Evolutionary conservation across 306 rosid species (phyloP).

Genomic region (cucumber (Cucumis sativus)): DNA sequence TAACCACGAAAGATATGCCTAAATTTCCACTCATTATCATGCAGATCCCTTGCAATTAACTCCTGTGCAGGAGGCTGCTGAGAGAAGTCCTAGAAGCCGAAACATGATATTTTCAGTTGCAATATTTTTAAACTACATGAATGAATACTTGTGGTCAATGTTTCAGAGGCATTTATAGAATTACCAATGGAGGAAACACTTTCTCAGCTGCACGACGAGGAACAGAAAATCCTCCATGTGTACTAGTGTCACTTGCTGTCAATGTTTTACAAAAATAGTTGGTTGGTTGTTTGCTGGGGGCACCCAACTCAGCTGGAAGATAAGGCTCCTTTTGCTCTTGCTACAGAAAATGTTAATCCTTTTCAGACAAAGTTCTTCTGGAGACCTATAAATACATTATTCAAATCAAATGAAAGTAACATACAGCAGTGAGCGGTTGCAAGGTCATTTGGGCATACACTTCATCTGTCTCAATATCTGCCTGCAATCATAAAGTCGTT

Average conservation of each 20-base stretch:
- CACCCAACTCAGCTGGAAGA: slow-evolving; percentile 80
- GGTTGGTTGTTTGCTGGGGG: slow-evolving; percentile 86
- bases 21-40: slow-evolving; percentile 96
- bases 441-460: slow-evolving; percentile 95
- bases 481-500: slow-evolving; percentile 38
- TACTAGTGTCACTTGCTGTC: slow-evolving; percentile 98
- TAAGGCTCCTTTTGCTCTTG: slow-evolving; percentile 94
- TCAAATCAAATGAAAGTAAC: not conserved
- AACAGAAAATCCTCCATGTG: slow-evolving; percentile 97
- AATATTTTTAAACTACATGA: not conserved
- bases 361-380: slow-evolving; percentile 6
- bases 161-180: not conserved
- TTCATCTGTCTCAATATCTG: slow-evolving; percentile 81
- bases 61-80: slow-evolving; percentile 97
- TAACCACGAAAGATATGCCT: slow-evolving; percentile 96
- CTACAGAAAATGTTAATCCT: slow-evolving; percentile 25
- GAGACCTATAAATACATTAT: not conserved
- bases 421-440: slow-evolving; percentile 81
- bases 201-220: slow-evolving; percentile 99
- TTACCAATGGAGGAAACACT: slow-evolving; percentile 96
- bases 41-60: slow-evolving; percentile 89
- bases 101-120: not conserved
- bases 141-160: not conserved
- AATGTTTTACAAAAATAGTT: slow-evolving; percentile 90
- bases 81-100: slow-evolving; percentile 60